phyloP scores from a whole-genome alignment of 208 protist species.

The Porcisia hertigi region DNA sequence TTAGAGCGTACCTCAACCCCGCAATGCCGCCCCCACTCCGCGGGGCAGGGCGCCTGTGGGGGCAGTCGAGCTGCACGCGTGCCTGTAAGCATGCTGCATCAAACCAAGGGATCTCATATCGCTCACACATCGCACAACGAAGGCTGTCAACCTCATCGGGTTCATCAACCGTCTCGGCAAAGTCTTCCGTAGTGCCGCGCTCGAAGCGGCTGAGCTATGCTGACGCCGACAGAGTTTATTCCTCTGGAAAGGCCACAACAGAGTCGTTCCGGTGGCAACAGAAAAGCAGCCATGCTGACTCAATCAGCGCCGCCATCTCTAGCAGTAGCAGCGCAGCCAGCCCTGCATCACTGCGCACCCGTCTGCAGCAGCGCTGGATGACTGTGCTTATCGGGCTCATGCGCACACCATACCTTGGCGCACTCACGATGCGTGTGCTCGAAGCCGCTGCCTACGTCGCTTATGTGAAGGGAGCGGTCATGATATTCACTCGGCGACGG shows the following conservation, averaged over 20 bases:
- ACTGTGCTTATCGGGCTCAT: constrained; percentile 25
- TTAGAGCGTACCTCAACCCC: neutral
- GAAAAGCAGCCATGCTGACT: neutral
- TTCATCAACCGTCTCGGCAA: neutral
- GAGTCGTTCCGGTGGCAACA: too few relatives aligned
- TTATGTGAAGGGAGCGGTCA: constrained; percentile 49
- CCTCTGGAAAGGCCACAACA: neutral
- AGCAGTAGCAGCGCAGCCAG: too few relatives aligned
- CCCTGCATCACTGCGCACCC: constrained; percentile 1
- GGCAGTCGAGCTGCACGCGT: neutral
- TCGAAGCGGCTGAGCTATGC: constrained; percentile 37
- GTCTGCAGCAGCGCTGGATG: constrained; percentile 21
- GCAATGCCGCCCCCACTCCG: neutral
- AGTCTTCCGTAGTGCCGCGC: constrained; percentile 6
- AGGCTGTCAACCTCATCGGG: neutral
- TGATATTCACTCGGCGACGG: constrained; percentile 49
- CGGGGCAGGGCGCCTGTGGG: neutral
- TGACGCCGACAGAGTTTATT: constrained; percentile 24
- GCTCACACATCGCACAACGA: neutral
- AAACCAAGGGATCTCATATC: neutral
- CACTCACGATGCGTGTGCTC: constrained; percentile 20
- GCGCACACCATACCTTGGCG: constrained; percentile 25
- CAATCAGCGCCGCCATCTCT: neutral
- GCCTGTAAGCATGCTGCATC: neutral
- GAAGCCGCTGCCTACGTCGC: constrained; percentile 45